A percentile compares a stretch with the other conserved stretches of the same genome.
Conservation (phyloP, 2,329 filamentous ascomycete genomes). For the Dactylellina drechsleri region DNA sequence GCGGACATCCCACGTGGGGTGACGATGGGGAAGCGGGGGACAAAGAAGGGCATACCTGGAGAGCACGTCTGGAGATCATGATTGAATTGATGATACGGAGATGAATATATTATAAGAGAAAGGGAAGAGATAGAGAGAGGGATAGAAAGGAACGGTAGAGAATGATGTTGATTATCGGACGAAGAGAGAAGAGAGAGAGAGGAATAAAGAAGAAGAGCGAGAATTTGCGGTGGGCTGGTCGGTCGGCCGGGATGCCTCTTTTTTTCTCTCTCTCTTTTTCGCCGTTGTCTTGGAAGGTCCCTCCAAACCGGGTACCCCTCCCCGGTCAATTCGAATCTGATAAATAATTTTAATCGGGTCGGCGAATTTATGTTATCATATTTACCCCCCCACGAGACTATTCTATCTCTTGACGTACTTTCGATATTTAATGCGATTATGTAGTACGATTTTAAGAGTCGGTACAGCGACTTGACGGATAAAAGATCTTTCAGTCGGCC, state of each 20-base stretch:
- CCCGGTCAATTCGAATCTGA: no score
- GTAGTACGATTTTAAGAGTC: no score
- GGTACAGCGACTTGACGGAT: no score
- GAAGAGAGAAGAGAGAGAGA: slow-evolving; percentile 6
- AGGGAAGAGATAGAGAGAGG: slow-evolving; percentile 5
- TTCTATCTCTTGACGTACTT: no score
- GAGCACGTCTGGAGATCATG: slow-evolving; percentile 50
- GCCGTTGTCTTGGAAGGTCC: slow-evolving; percentile 29
- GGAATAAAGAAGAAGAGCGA: neutral
- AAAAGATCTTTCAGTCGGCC: neutral
- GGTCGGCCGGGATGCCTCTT: slow-evolving; percentile 2
- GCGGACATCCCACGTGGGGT: slow-evolving; percentile 27
- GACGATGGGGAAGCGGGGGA: neutral
- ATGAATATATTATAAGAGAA: neutral
- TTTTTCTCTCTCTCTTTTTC: slow-evolving; percentile 16
- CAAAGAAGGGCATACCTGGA: slow-evolving; percentile 31
- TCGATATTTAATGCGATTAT: no score
- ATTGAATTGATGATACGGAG: neutral
- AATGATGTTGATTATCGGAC: neutral
- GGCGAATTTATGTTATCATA: no score
- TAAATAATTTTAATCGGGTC: no score
- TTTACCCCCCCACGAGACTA: no score
- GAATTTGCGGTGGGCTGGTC: slow-evolving; percentile 28
- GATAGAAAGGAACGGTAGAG: slow-evolving; percentile 1
- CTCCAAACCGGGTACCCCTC: neutral